These are phyloP conservation scores for Adansonia madagascariensis DNA, from an alignment of 441 rosid species.

Conservation along the genomic window DNA sequence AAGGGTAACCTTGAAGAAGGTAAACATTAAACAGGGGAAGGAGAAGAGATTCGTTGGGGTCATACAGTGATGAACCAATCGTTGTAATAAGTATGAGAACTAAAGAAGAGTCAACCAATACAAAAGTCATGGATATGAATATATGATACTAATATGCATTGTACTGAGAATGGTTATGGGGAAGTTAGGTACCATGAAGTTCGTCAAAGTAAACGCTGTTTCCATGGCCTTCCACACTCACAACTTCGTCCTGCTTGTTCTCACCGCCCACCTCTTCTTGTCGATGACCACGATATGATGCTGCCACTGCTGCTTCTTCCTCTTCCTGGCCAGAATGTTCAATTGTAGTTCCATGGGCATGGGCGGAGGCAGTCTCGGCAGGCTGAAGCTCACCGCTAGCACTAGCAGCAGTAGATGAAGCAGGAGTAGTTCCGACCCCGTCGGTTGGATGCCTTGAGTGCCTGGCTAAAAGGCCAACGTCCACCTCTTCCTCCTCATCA, in stretches of 20 bases:
- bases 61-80: neutral
- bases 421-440: conserved; percentile 1
- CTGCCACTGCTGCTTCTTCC: neutral
- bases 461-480: conserved; percentile 24
- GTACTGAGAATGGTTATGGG: neutral
- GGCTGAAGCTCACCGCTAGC: conserved; percentile 2
- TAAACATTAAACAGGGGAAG: neutral
- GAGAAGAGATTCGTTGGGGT: neutral
- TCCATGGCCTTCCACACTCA: conserved; percentile 21
- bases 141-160: neutral
- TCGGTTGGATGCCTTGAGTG: conserved; percentile 15
- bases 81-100: neutral
- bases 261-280: conserved; percentile 13
- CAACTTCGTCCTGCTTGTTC: neutral
- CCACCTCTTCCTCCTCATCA: conserved; percentile 36
- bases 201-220: conserved; percentile 44
- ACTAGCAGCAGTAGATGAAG: conserved; percentile 2
- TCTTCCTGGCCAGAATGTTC: neutral
- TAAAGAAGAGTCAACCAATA: neutral
- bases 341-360: neutral
- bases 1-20: conserved; percentile 9
- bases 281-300: neutral
- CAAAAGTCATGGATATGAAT: neutral
- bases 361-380: neutral
- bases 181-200: conserved; percentile 32